These are phyloP conservation scores for Erythrophleum fordii DNA, from an alignment of 306 rosid genomes.

Conservation along the genomic window DNA sequence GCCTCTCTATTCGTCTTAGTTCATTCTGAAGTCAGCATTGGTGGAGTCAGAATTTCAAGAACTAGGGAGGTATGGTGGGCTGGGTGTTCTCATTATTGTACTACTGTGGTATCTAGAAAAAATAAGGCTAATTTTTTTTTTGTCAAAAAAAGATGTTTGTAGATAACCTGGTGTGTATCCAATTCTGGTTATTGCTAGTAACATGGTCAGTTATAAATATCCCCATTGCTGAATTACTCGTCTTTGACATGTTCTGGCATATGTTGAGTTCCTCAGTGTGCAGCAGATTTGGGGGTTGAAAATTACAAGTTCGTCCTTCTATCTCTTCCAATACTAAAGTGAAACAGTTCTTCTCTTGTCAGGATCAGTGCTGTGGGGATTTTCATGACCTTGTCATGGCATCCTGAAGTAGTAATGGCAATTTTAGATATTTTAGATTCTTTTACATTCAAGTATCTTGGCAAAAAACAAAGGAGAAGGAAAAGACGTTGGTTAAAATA, in stretches of 20 bases:
- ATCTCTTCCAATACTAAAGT: not conserved
- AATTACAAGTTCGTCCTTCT: not conserved
- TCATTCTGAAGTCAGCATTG: not conserved
- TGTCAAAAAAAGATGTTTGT: not conserved
- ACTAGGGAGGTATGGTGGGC: not conserved
- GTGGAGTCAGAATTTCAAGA: not conserved
- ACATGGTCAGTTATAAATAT: not conserved
- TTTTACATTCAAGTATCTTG: conserved; percentile 23
- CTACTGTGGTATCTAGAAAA: not conserved
- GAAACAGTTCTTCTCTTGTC: not conserved
- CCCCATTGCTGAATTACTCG: not conserved
- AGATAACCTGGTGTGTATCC: not conserved
- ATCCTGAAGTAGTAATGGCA: conserved; percentile 23
- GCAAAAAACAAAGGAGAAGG: not conserved
- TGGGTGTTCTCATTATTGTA: not conserved
- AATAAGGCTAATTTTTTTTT: not conserved
- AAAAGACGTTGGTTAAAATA: conserved; percentile 2
- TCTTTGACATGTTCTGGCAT: not conserved
- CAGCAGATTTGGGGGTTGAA: not conserved
- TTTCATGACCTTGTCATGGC: conserved; percentile 9
- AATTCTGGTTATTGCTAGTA: not conserved
- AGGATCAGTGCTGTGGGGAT: not conserved
- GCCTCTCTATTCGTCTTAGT: not conserved
- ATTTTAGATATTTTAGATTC: conserved; percentile 12
- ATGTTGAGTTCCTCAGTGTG: not conserved